These are phyloP conservation scores for Reticulascus tulasneorum DNA, from an alignment of 2,329 filamentous ascomycete species.

Conservation along the genomic window DNA sequence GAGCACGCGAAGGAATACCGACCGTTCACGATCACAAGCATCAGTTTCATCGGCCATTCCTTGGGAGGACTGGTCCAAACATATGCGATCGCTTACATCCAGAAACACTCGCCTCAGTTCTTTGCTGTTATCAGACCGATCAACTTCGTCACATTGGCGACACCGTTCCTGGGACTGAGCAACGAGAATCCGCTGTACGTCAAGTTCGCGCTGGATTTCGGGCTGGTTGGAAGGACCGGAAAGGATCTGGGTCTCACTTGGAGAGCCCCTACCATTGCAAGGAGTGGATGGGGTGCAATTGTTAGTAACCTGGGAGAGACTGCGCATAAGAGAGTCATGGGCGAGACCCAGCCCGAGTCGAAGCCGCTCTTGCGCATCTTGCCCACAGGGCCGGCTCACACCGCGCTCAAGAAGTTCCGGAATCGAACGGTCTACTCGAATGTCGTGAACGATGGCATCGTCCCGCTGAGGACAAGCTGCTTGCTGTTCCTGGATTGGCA, in stretches of 20 bases:
- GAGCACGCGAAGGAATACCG: constrained; percentile 34
- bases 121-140: constrained; percentile 81
- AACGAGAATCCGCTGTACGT: constrained; percentile 98
- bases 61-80: constrained; percentile 87
- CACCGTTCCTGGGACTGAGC: constrained; percentile 85
- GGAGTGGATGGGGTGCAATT: constrained; percentile 84
- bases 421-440: constrained; percentile 94
- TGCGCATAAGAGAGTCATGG: constrained; percentile 55
- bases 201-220: constrained; percentile 94
- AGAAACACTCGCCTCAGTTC: constrained; percentile 90
- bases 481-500: constrained; percentile 97
- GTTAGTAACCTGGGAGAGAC: constrained; percentile 76
- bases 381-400: constrained; percentile 86
- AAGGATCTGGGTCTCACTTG: constrained; percentile 94
- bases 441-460: constrained; percentile 96
- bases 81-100: constrained; percentile 93
- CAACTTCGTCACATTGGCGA: constrained; percentile 86
- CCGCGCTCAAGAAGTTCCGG: constrained; percentile 79
- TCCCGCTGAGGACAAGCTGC: constrained; percentile 90
- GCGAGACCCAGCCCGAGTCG: constrained; percentile 67
- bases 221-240: constrained; percentile 90
- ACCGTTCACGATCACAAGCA: constrained; percentile 83
- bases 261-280: constrained; percentile 80
- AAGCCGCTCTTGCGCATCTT: constrained; percentile 87
- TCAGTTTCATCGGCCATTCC: constrained; percentile 92